Percentiles rank a stretch among this genome's conserved stretches.
phyloP scores from a whole-genome alignment of 768 basidiomycete species.

The Sarcodon sp. region DNA sequence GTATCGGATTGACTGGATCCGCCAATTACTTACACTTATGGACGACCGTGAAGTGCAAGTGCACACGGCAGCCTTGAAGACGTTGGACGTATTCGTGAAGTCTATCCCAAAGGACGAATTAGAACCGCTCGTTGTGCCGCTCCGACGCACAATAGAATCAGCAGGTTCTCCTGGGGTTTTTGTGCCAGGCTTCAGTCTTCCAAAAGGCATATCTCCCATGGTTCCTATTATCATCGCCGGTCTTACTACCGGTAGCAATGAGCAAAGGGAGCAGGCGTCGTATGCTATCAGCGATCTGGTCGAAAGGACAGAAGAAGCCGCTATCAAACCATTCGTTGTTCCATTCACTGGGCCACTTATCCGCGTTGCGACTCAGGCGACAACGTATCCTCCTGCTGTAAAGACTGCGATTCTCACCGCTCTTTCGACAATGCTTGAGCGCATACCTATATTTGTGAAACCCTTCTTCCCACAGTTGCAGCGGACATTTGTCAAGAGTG shows the following conservation, averaged over 20 bases:
- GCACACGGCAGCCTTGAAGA: conserved; percentile 70
- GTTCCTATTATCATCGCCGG: conserved; percentile 88
- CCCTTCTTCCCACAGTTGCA: conserved; percentile 99
- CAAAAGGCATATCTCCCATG: conserved; percentile 72
- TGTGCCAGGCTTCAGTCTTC: conserved; percentile 79
- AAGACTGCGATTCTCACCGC: conserved; percentile 86
- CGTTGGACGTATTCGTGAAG: conserved; percentile 83
- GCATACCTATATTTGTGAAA: conserved; percentile 82
- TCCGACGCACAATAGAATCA: conserved; percentile 79
- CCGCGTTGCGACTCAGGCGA: conserved; percentile 83
- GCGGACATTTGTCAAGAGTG: conserved; percentile 90
- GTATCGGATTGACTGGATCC: conserved; percentile 91
- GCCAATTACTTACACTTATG: conserved; percentile 71
- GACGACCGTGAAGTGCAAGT: conserved; percentile 70
- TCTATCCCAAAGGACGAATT: conserved; percentile 87
- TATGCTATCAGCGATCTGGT: conserved; percentile 96
- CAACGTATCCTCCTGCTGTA: conserved; percentile 84
- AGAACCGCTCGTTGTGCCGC: conserved; percentile 80
- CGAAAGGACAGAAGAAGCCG: conserved; percentile 66
- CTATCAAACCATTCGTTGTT: conserved; percentile 93
- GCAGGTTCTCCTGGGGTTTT: conserved; percentile 63
- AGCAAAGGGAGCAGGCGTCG: conserved; percentile 90
- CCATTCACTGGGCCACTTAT: conserved; percentile 94
- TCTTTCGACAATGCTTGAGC: conserved; percentile 71
- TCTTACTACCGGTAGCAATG: conserved; percentile 88